Evolutionary conservation across 2,329 filamentous ascomycete genomes (phyloP).

Genomic region (Parafenestella ontariensis): DNA sequence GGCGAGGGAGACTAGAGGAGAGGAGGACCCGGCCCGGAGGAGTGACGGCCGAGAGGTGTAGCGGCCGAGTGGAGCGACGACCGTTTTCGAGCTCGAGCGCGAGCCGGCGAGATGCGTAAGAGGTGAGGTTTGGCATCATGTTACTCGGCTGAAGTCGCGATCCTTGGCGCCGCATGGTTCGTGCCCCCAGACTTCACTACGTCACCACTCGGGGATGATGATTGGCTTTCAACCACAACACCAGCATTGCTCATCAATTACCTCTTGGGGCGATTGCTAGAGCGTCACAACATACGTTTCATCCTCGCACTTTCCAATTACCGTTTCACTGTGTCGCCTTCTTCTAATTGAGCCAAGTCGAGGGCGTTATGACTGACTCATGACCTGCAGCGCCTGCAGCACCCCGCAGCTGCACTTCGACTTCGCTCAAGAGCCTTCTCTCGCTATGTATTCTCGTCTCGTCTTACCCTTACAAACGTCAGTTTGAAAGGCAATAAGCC

Average conservation of each 20-base stretch:
- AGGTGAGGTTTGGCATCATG: background rate
- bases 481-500: background rate
- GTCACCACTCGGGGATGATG: too few species aligned
- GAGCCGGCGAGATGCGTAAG: background rate
- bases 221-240: background rate
- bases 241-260: background rate
- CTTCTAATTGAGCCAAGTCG: background rate
- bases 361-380: background rate
- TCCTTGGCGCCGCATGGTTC: background rate
- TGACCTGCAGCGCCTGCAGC: background rate
- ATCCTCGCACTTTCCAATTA: background rate
- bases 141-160: background rate
- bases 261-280: background rate
- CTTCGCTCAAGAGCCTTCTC: background rate
- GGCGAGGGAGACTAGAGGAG: slow-evolving; percentile 1
- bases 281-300: background rate
- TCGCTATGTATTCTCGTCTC: background rate
- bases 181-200: too few species aligned
- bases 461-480: background rate
- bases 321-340: background rate
- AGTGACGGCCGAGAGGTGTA: slow-evolving; percentile 3
- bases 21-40: slow-evolving; percentile 1
- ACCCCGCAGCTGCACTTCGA: background rate
- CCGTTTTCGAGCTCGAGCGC: background rate
- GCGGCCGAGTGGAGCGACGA: background rate